These are phyloP conservation scores for Xylariales sp. DNA, from an alignment of 2,329 filamentous ascomycete species.

Conservation along the genomic window DNA sequence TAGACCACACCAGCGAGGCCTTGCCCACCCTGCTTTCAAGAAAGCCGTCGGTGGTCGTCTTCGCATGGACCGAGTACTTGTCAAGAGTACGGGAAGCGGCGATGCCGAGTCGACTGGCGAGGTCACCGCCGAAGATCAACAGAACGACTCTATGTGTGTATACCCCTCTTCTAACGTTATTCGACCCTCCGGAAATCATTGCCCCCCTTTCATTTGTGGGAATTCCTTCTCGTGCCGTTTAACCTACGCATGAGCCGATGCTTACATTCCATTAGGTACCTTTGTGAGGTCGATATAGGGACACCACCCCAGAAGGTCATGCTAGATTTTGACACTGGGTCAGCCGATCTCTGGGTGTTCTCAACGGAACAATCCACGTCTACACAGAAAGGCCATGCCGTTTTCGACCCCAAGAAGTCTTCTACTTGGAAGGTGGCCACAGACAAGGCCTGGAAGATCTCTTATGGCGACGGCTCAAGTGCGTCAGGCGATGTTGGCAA, in stretches of 20 bases:
- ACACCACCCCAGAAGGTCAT: slow-evolving; percentile 57
- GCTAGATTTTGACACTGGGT: slow-evolving; percentile 68
- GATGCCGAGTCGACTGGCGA: slow-evolving; percentile 35
- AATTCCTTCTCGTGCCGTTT: too few species aligned
- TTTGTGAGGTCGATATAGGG: slow-evolving; percentile 60
- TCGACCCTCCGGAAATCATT: too few species aligned
- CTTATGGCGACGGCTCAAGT: slow-evolving; percentile 63
- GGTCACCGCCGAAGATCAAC: slow-evolving; percentile 57
- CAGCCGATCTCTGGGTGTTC: slow-evolving; percentile 65
- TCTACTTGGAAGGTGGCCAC: slow-evolving; percentile 48
- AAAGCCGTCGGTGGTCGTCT: slow-evolving; percentile 44
- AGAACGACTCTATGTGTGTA: slow-evolving; percentile 52
- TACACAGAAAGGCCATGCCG: slow-evolving; percentile 39
- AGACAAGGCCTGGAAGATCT: slow-evolving; percentile 57
- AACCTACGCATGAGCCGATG: too few species aligned
- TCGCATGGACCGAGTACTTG: slow-evolving; percentile 41
- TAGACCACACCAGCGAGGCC: slow-evolving; percentile 42
- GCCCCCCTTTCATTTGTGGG: too few species aligned
- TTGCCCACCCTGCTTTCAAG: slow-evolving; percentile 34
- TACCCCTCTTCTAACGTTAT: too few species aligned
- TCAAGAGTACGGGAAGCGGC: slow-evolving; percentile 37
- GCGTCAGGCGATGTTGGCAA: slow-evolving; percentile 62
- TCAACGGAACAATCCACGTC: slow-evolving; percentile 43
- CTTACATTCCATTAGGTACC: slow-evolving; percentile 36
- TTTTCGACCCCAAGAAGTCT: slow-evolving; percentile 59